Percentiles rank a stretch among this genome's conserved stretches.
Evolutionary conservation across 345 rosid species (phyloP).

Genomic region (Salix arbutifolia): DNA sequence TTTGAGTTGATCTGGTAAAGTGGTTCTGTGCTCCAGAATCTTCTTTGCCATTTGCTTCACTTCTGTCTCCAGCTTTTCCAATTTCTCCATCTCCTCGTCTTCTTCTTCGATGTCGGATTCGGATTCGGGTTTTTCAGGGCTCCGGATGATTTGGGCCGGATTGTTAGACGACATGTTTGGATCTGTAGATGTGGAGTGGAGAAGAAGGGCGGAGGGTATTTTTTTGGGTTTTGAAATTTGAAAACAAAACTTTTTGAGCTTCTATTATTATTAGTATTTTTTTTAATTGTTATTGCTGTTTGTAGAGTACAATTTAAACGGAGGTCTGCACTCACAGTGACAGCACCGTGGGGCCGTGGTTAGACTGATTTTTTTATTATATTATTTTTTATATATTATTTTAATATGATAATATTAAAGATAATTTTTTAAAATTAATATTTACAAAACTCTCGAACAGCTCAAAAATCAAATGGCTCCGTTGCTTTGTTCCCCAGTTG

Average conservation of each 20-base stretch:
- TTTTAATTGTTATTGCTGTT: neutral
- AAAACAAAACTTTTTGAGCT: neutral
- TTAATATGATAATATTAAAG: no score
- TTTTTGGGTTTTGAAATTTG: constrained; percentile 17
- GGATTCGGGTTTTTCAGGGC: constrained; percentile 6
- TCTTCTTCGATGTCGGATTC: constrained; percentile 1
- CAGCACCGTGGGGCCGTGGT: neutral
- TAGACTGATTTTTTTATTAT: no score
- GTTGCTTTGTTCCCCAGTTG: no score
- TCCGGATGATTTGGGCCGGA: neutral
- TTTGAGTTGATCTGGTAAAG: constrained; percentile 63
- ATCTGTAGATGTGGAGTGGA: constrained; percentile 1
- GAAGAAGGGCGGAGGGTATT: constrained; percentile 6
- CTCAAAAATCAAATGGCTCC: no score
- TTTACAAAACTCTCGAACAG: no score
- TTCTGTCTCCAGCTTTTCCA: constrained; percentile 56
- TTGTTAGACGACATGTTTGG: constrained; percentile 19
- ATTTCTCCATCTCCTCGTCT: constrained; percentile 28
- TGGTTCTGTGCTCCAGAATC: constrained; percentile 54
- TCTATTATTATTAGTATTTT: neutral
- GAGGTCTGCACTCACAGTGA: neutral
- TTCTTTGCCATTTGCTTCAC: constrained; percentile 57
- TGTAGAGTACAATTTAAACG: neutral
- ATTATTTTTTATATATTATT: no score
- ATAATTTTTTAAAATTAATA: no score